Base-by-base conservation (phyloP, 257 asterid species). In the Thymus quinquecostatus region DNA sequence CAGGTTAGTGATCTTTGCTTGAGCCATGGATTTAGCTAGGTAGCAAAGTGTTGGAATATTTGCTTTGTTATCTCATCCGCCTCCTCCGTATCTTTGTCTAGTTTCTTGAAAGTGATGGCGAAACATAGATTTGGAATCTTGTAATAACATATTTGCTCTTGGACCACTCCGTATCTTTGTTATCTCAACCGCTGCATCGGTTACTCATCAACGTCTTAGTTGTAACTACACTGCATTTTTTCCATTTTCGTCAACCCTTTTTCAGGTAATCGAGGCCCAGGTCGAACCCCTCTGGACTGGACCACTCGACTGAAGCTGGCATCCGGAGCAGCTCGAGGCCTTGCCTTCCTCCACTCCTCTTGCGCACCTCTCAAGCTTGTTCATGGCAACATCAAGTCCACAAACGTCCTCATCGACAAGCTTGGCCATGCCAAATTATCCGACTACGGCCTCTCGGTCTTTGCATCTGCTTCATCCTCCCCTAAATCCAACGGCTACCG, bases 241-340 rank as follows among this genome's bases (percentile, higher is more conserved):
- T 38, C 6, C 1, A 38, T 38, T 38, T 38, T 38, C 41, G 4
- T n/a, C 5, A 61, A 36, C 21, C 36, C 28, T 44, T 60, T 41
- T 47, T 60, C 82, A 94, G 99, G 99, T 54, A 94, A 89, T 44
- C 76, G 99, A 78, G 99, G 99, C 9, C 97, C 99, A 0, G 99
- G 99, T 40, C 77, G 99, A 79, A 88, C 97, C 36, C 99, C 98
- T 8, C 65, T 94, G 60, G 98, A 94, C 87, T 94, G 99, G 99
- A 88, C 92, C 70, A 85, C 91, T 1, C 72, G 99, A 62, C 48
- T 94, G 45, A 91, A 82, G 80, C 83, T 91, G 3, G 98, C 93
- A 45, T 82, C 97, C 1, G 97, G 97, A 38, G 89, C 98, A 3
- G 97, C 97, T 33, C 81, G 77, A 34, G 99, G 99, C 34, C 53